Percentiles rank a stretch among this genome's conserved stretches.
Conservation (phyloP, 2,329 filamentous ascomycete species). For the Colletotrichum chrysophilum region DNA sequence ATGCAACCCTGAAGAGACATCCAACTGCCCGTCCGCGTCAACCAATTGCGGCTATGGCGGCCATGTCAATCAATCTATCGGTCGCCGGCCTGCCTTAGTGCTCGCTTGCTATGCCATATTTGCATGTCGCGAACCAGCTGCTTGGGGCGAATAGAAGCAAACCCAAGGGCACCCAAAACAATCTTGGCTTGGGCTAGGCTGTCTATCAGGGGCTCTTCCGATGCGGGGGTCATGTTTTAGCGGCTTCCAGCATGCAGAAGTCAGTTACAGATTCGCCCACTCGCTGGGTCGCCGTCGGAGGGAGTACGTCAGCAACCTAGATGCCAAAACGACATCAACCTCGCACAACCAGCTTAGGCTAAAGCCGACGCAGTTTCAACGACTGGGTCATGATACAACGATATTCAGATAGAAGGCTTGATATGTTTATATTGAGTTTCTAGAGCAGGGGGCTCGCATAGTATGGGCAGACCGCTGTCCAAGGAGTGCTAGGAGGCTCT, state of each 20-base stretch:
- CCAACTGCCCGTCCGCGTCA: background rate
- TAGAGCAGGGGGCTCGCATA: background rate
- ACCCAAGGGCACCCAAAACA: background rate
- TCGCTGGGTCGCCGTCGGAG: background rate
- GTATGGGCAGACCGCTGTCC: background rate
- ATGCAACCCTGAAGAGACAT: background rate
- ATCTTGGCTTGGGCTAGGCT: background rate
- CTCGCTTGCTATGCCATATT: background rate
- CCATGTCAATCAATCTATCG: background rate
- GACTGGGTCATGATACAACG: background rate
- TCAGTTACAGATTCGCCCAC: slow-evolving; percentile 5
- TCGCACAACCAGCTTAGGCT: background rate
- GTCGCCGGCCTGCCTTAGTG: background rate
- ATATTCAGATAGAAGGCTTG: background rate
- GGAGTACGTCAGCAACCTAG: background rate
- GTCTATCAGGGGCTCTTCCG: background rate
- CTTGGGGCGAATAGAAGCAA: background rate
- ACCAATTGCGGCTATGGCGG: background rate
- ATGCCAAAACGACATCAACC: background rate
- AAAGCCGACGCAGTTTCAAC: background rate
- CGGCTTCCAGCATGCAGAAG: background rate
- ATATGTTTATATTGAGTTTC: background rate
- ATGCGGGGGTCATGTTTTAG: slow-evolving; percentile 20
- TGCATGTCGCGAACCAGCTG: background rate
- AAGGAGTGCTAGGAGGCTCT: background rate